phyloP scores from a whole-genome alignment of 2,329 filamentous ascomycete species.

The Hymenoscyphus albidus region DNA sequence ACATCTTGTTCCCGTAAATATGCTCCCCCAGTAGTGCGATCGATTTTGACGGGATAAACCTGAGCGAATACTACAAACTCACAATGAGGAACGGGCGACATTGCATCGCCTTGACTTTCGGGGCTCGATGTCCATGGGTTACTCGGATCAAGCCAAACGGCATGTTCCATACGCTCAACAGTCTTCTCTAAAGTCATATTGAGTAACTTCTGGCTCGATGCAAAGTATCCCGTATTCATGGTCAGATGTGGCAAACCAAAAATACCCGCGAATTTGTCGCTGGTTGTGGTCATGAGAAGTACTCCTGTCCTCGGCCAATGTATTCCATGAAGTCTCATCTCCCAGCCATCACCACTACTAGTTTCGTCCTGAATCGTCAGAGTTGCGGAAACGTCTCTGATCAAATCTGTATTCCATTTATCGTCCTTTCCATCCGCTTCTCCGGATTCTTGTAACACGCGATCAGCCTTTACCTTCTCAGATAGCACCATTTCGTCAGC shows the following conservation, averaged over 20 bases:
- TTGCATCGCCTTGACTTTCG: slow-evolving; percentile 56
- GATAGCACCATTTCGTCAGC: slow-evolving; percentile 11
- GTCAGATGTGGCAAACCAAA: slow-evolving; percentile 84
- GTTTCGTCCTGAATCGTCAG: slow-evolving; percentile 69
- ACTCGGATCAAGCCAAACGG: slow-evolving; percentile 51
- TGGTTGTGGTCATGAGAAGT: slow-evolving; percentile 81
- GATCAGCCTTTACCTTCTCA: not conserved
- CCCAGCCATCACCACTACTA: slow-evolving; percentile 69
- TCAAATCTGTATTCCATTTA: slow-evolving; percentile 38
- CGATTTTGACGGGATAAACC: slow-evolving; percentile 45
- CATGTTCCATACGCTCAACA: slow-evolving; percentile 60
- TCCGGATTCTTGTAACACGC: not conserved
- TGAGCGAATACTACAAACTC: slow-evolving; percentile 88
- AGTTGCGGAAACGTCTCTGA: slow-evolving; percentile 66
- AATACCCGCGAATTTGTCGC: slow-evolving; percentile 89
- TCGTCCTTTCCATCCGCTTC: slow-evolving; percentile 6
- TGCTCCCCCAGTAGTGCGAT: slow-evolving; percentile 30
- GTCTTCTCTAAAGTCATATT: slow-evolving; percentile 67
- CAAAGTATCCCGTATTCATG: slow-evolving; percentile 52
- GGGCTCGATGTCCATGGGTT: slow-evolving; percentile 76
- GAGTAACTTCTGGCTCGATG: slow-evolving; percentile 60
- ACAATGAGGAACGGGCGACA: slow-evolving; percentile 68
- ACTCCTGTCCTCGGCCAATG: slow-evolving; percentile 81
- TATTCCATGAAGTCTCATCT: slow-evolving; percentile 75
- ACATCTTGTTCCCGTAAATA: slow-evolving; percentile 33